Base-by-base conservation (phyloP, 352 stramenopile genomes). In the Phytopythium ostracodes region DNA sequence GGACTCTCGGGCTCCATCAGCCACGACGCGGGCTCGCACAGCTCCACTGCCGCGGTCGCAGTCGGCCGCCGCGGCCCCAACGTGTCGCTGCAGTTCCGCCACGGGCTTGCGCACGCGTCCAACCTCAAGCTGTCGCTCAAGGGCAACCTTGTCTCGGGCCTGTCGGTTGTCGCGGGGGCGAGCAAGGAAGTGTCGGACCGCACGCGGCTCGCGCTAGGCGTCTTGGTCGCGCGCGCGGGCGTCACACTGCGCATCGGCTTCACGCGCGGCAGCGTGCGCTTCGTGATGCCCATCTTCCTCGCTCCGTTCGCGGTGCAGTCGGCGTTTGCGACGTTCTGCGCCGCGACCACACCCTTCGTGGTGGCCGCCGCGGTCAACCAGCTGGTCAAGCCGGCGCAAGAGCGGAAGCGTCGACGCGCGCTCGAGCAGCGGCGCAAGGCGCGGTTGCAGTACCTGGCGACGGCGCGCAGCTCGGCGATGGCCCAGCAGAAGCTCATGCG, bases 281-380 rank as follows among this genome's bases (percentile, higher is more conserved):
- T 94, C 44, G 85, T 92, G 27, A 67, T 92, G 63, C 85, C 85
- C 18, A 89, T 94, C 67, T 91, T 91, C 65, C 59, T 94, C 49
- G 86, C 83, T 11, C 85, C 85, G 9, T 91, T 92, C 64, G 87
- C 76, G 7, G 68, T 67, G 9, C 72, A 91, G 56, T 81, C 77
- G 1, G 83, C 81, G 17, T 89, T 86, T 50, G 79, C 81, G 56
- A 91, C 85, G 15, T 92, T 94, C 55, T 79, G 76, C 56, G 83
- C 80, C 4, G 85, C 85, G 15, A 92, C 85, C 5, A 77, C 80
- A 15, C 85, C 83, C 3, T 89, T 92, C 53, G 44, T 92, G 46
- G 60, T 91, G 40, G 80, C 83, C 27, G 83, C 78, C 1, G 61
- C 89, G 2, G 72, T 92, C 46, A 73, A 71, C 24, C 85, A 94